Evolutionary conservation across 1,284 basidiomycete species (phyloP), one percentile per base, ranked within the genome.

Genomic region (Cryptococcus sp.): DNA sequence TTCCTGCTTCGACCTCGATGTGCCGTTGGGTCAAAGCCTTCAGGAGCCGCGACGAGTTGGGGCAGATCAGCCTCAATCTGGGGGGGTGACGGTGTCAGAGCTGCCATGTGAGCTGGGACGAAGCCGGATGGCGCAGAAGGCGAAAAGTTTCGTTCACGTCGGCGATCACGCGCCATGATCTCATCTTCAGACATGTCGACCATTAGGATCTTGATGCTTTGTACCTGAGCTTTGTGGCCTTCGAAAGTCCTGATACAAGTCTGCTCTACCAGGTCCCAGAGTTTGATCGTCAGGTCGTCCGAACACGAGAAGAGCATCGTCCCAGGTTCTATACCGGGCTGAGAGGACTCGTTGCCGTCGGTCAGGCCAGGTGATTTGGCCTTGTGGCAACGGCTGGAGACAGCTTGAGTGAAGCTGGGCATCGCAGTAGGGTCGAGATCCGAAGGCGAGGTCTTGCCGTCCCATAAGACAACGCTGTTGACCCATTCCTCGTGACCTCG

Each of bases 261-360:
- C 49, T 91, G 85, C 23, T 82, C 81, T 22, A 84, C 86, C 48
- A 99, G 83, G 78, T 99, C 93, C 95, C 95, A 99, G 2, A 99
- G 84, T 58, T 89, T 88, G 77, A 99, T 93, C 4, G 89, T 88
- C 30, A 90, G 88, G 72, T 99, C 96, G 75, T 99, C 95, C 6
- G 92, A 94, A 1, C 91, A 93, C 7, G 93, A 97, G 81, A 99
- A 97, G 39, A 99, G 83, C 88, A 95, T 92, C 78, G 93, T 92
- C 47, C 91, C 90, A 1, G 85, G 83, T 60, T 90, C 86, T 58
- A 92, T 86, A 39, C 76, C 72, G 2, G 74, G 70, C 38, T 69
- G 54, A 6, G 64, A 53, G 23, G 67, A 62, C 22, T 65, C 67
- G 60, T 42, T n/a, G 22, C 54, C 50, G 25, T 45, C 50, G 30